Base-by-base conservation (phyloP, 2,329 filamentous ascomycete species). In the Huntiella moniliformis region DNA sequence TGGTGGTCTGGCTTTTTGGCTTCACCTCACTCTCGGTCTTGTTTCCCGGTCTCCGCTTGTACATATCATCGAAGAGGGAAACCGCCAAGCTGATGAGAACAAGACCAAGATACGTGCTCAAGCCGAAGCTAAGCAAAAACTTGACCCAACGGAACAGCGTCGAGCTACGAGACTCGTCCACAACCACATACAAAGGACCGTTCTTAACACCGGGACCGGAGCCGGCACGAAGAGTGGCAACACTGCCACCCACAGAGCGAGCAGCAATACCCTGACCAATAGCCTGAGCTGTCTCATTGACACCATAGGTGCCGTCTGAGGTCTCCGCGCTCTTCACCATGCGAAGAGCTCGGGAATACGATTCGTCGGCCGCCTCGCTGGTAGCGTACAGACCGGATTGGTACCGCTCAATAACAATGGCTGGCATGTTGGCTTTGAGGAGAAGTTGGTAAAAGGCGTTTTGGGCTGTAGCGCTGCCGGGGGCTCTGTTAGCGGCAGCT, bases 371-470 rank as follows among this genome's bases (percentile, higher is more conserved):
- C 10, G 75, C 73, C 12, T 76, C 60, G 58, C 88, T 95, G 15
- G 75, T 76, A 8, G 87, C 87, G 59, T 87, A 98, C 46, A 80
- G 76, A 51, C 82, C 82, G 12, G 81, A 86, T 58, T 86, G 78
- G 61, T 94, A 91, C 56, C 91, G 73, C 61, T 96, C 86, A 50
- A 95, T 73, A 47, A 98, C 68, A 52, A 98, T 93, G 44, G 86
- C 80, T 13, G 88, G 84, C 82, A 95, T 87, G 56, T 92, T 91
- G 44, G 88, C 86, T 58, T 82, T 82, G 46, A 95, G 70, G 11
- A 98, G 73, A 39, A 87, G 79, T 58, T 88, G 81, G 59, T 98
- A 98, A 60, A 98, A 95, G 12, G 83, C 80, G 59, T 88, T 91
- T 60, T 98, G 91, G 15, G 86, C 79, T 38, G 81, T 82, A 22